Conservation (phyloP, 2,329 filamentous ascomycete species). For the Rhinocladiella similis region DNA sequence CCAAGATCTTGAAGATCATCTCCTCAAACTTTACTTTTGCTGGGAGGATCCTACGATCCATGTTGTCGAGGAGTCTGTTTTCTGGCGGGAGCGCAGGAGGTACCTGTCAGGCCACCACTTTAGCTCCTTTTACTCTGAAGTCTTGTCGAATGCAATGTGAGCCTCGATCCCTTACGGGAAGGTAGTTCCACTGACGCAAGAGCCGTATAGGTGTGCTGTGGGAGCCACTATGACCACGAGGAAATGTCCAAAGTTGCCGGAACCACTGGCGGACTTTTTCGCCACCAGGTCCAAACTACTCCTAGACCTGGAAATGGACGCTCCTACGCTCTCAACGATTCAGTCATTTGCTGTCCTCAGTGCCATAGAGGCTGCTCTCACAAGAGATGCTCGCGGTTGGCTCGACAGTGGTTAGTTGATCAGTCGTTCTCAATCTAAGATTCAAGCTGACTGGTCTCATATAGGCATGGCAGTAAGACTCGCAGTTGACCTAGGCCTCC, state of each 20-base stretch:
- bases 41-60: slow-evolving; percentile 30
- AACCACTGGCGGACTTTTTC: slow-evolving; percentile 28
- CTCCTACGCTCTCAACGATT: slow-evolving; percentile 28
- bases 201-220: slow-evolving; percentile 9
- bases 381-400: slow-evolving; percentile 30
- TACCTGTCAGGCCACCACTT: slow-evolving; percentile 6
- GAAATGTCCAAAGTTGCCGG: slow-evolving; percentile 13
- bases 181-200: no score
- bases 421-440: neutral
- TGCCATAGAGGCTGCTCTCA: slow-evolving; percentile 25
- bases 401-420: slow-evolving; percentile 27
- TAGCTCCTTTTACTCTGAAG: slow-evolving; percentile 17
- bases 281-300: slow-evolving; percentile 27
- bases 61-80: slow-evolving; percentile 23
- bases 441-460: neutral
- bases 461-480: slow-evolving; percentile 28
- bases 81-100: slow-evolving; percentile 16
- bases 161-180: neutral
- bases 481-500: slow-evolving; percentile 21
- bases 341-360: slow-evolving; percentile 30
- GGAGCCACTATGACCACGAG: slow-evolving; percentile 16
- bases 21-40: slow-evolving; percentile 26
- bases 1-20: slow-evolving; percentile 24
- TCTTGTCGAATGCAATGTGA: slow-evolving; percentile 22
- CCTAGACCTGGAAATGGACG: slow-evolving; percentile 30